Percentiles rank a stretch among this genome's conserved stretches.
These are phyloP conservation scores for Phytophthora hibernalis DNA, from an alignment of 352 stramenopile genomes.

Conservation along the genomic window DNA sequence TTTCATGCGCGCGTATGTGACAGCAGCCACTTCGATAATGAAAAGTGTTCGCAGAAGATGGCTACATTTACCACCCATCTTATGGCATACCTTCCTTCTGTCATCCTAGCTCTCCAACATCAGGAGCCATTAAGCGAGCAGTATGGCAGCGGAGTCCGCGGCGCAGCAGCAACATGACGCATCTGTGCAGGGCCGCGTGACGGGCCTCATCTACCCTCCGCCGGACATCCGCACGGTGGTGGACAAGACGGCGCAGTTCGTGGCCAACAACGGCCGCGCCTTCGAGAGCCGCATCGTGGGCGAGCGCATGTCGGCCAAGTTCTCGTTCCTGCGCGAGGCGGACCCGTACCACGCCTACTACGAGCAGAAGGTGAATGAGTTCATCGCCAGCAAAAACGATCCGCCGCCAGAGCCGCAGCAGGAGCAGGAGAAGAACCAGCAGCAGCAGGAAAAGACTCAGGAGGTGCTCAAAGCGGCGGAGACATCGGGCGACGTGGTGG, in stretches of 20 bases:
- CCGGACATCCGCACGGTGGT: conserved; percentile 98
- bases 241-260: conserved; percentile 99
- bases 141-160: conserved; percentile 32
- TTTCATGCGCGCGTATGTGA: too few species aligned
- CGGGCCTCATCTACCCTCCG: conserved; percentile 96
- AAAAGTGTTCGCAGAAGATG: not conserved
- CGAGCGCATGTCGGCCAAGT: conserved; percentile 96
- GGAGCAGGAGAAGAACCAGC: conserved; percentile 35
- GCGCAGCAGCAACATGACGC: conserved; percentile 29
- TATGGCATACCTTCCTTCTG: conserved; percentile 2
- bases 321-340: conserved; percentile 95
- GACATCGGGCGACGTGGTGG: conserved; percentile 56
- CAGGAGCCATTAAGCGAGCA: not conserved
- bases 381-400: conserved; percentile 63
- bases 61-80: not conserved
- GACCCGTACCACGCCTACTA: conserved; percentile 99
- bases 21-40: too few species aligned
- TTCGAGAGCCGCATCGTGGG: conserved; percentile 98
- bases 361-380: conserved; percentile 94
- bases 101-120: not conserved
- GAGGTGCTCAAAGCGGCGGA: conserved; percentile 37
- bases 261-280: conserved; percentile 97
- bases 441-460: conserved; percentile 29
- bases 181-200: conserved; percentile 80
- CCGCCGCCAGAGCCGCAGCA: conserved; percentile 19